Conservation (phyloP, 768 basidiomycete genomes). For the Mycena haematopus region DNA sequence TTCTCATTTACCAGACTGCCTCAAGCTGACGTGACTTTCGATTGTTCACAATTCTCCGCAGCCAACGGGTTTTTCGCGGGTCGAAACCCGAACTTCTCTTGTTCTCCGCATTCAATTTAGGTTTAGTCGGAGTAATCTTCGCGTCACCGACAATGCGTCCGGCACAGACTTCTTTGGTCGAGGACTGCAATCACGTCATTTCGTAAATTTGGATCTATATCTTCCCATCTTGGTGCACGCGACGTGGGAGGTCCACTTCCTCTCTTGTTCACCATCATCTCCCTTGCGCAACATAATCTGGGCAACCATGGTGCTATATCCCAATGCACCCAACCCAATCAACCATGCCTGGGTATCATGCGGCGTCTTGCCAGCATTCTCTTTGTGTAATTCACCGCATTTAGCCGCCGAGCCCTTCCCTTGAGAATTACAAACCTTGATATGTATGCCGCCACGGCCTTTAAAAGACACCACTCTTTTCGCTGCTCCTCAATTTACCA, state of each 20-base stretch:
- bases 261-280: conserved; percentile 4
- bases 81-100: conserved; percentile 13
- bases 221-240: neutral
- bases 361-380: conserved; percentile 9
- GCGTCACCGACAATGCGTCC: conserved; percentile 1
- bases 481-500: conserved; percentile 23
- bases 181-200: conserved; percentile 7
- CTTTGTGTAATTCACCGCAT: conserved; percentile 18
- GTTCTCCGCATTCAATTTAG: conserved; percentile 1
- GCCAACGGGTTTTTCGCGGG: conserved; percentile 21
- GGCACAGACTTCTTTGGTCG: neutral
- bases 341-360: conserved; percentile 16
- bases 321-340: conserved; percentile 1
- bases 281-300: neutral
- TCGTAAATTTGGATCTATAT: conserved; percentile 3
- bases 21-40: neutral
- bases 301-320: neutral
- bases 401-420: conserved; percentile 5
- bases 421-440: conserved; percentile 1
- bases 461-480: conserved; percentile 16
- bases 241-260: conserved; percentile 21
- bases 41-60: conserved; percentile 15
- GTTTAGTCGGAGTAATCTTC: conserved; percentile 19
- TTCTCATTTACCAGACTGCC: too few species aligned
- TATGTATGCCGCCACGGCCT: neutral